phyloP scores from a whole-genome alignment of 495 filamentous ascomycete species.

The Penicillium cinerascens region DNA sequence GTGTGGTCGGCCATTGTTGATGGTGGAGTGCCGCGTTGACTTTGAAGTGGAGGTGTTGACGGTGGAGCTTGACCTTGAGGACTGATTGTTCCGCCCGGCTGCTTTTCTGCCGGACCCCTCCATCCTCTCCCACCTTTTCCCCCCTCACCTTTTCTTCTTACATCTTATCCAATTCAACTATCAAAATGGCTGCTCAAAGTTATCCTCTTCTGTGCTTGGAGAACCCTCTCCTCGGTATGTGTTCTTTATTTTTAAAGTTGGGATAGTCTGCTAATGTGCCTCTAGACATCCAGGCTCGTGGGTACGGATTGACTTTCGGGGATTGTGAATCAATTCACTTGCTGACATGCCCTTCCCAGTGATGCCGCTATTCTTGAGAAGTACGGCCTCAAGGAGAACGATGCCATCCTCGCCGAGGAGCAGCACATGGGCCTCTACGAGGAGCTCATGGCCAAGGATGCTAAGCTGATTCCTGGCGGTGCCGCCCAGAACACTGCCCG shows the following conservation, averaged over 20 bases:
- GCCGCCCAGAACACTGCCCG: conserved; percentile 98
- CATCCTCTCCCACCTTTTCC: conserved; percentile 19
- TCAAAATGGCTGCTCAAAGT: conserved; percentile 67
- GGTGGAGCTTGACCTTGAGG: conserved; percentile 4
- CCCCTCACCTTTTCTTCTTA: conserved; percentile 13
- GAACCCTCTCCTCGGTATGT: conserved; percentile 91
- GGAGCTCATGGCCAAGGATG: conserved; percentile 81
- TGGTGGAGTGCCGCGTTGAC: background rate
- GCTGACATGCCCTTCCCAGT: conserved; percentile 11
- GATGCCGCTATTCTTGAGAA: conserved; percentile 79
- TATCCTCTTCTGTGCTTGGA: conserved; percentile 87
- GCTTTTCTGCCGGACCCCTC: conserved; percentile 28
- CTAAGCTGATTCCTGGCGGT: conserved; percentile 92
- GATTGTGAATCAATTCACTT: conserved; percentile 1
- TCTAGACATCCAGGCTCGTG: conserved; percentile 86
- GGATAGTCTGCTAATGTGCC: conserved; percentile 14
- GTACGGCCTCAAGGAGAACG: conserved; percentile 91
- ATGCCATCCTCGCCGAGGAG: conserved; percentile 92
- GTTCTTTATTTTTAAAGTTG: conserved; percentile 3
- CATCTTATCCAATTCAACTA: conserved; percentile 1
- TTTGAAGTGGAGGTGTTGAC: background rate
- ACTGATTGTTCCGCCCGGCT: conserved; percentile 16
- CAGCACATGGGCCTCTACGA: conserved; percentile 88
- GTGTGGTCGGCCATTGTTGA: conserved; percentile 43
- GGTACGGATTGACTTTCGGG: conserved; percentile 40